Conservation (phyloP, 495 filamentous ascomycete genomes). For the Penicillium roqueforti region DNA sequence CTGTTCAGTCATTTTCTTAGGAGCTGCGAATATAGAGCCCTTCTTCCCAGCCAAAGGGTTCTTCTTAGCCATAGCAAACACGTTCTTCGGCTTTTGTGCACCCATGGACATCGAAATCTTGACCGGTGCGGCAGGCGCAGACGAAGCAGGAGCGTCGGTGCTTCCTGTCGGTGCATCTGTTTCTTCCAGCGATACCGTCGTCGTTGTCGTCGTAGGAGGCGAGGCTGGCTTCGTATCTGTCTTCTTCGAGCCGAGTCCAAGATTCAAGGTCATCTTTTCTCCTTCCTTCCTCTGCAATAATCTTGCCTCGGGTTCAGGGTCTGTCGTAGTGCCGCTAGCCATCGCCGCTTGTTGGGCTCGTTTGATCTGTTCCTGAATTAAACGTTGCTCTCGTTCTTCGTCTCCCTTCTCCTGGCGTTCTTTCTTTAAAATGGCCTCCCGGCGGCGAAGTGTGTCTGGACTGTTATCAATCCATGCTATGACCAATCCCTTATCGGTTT, state of each 20-base stretch:
- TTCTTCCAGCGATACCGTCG: slow-evolving; percentile 13
- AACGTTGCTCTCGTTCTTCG: slow-evolving; percentile 77
- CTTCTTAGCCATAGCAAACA: slow-evolving; percentile 68
- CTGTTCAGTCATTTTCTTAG: slow-evolving; percentile 80
- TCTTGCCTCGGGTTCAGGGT: slow-evolving; percentile 39
- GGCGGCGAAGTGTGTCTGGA: slow-evolving; percentile 72
- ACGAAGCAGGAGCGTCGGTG: slow-evolving; percentile 20
- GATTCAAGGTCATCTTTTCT: slow-evolving; percentile 76
- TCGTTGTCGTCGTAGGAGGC: slow-evolving; percentile 15
- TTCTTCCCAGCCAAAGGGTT: slow-evolving; percentile 64
- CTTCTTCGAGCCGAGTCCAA: slow-evolving; percentile 50
- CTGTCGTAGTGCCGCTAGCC: slow-evolving; percentile 34
- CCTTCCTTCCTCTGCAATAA: slow-evolving; percentile 66
- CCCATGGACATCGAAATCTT: slow-evolving; percentile 58
- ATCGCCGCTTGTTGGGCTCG: slow-evolving; percentile 52
- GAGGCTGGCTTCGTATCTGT: slow-evolving; percentile 30
- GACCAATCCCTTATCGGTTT: slow-evolving; percentile 79
- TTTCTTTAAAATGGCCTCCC: slow-evolving; percentile 76
- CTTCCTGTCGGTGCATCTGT: slow-evolving; percentile 21
- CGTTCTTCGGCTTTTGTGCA: slow-evolving; percentile 68
- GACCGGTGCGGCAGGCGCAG: slow-evolving; percentile 25
- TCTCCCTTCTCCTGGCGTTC: slow-evolving; percentile 84
- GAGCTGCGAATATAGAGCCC: slow-evolving; percentile 52
- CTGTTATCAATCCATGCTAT: slow-evolving; percentile 89
- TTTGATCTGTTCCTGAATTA: slow-evolving; percentile 75